Base-by-base conservation (phyloP, 2,329 filamentous ascomycete species). In the Pseudofabraea citricarpa region DNA sequence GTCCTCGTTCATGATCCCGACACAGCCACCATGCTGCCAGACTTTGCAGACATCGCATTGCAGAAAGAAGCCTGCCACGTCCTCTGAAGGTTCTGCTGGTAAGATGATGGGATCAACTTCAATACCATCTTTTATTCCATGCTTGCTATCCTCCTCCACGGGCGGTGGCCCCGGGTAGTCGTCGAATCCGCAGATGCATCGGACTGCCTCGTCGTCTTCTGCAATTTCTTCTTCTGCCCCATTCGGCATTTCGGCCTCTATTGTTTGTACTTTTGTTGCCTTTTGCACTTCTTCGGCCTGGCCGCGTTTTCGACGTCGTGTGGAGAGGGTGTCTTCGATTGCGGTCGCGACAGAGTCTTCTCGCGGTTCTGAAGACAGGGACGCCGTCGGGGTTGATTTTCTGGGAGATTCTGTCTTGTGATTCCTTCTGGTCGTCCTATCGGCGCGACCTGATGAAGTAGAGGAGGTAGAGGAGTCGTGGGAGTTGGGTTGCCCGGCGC, bases 31-130 rank as follows among this genome's bases (percentile, higher is more conserved):
- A 64, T 98, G 93, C 65, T 98, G 93, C 93, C 91, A 98, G 51
- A 97, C 93, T 64, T 95, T 94, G 73, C 93, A 98, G 52, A 87
- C 75, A 68, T 97, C 93, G 76, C 93, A 98, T 71, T 97, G 91
- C 54, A 98, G 90, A 67, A 96, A 98, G 67, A 97, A 85, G 41
- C 90, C 91, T 35, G 91, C 93, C 53, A 91, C 77, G 53, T 97
- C 91, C 23, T 83, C 80, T 50, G 88, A 73, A 51, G 71, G 59
- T 54, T 73, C 62, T 47, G 69, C 81, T 68, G 64, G 74, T 65
- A 64, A 75, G 67, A 68, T 81, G 68, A 62, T 75, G 7, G 53
- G 67, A 56, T 81, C 73, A 50, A 72, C 64, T 57, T 80, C 72
- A 59, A 73, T 72, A 46, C 77, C 73, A 46, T 79, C 74, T 55